Percentiles rank a stretch among this genome's conserved stretches.
Evolutionary conservation across 441 rosid species (phyloP).

Genomic region (Pelargonium citronellum): DNA sequence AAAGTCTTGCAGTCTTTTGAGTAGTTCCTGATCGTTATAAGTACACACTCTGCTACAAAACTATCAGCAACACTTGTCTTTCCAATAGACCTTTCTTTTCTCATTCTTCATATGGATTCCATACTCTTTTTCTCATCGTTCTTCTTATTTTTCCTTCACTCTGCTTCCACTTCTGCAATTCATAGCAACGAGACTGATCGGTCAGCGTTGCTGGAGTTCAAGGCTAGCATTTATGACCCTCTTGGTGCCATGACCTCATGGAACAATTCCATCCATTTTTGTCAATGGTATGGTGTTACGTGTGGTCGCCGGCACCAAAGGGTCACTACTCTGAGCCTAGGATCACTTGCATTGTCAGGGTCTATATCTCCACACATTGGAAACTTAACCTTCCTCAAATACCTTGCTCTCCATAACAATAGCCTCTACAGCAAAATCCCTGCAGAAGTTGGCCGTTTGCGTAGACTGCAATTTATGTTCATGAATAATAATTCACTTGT

Average conservation of each 20-base stretch:
- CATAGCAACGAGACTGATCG: conserved; percentile 16
- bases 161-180: neutral
- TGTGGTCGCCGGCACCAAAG: conserved; percentile 16
- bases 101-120: neutral
- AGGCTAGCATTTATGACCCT: conserved; percentile 10
- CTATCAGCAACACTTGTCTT: too few relatives aligned
- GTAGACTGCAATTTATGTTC: neutral
- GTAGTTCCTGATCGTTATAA: too few relatives aligned
- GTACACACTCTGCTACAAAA: too few relatives aligned
- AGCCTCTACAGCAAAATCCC: conserved; percentile 12
- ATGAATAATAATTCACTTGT: conserved; percentile 1
- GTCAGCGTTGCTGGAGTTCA: neutral
- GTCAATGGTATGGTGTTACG: conserved; percentile 16
- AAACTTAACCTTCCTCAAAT: conserved; percentile 19
- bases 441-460: conserved; percentile 2
- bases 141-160: neutral
- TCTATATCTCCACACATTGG: conserved; percentile 21
- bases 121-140: neutral
- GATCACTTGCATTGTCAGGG: neutral
- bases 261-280: conserved; percentile 14
- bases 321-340: conserved; percentile 9
- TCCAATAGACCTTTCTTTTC: too few relatives aligned
- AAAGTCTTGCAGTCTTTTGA: too few relatives aligned
- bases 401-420: neutral
- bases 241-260: conserved; percentile 8